Conservation (phyloP, 208 protist species). For the Leptomonas seymouri region DNA sequence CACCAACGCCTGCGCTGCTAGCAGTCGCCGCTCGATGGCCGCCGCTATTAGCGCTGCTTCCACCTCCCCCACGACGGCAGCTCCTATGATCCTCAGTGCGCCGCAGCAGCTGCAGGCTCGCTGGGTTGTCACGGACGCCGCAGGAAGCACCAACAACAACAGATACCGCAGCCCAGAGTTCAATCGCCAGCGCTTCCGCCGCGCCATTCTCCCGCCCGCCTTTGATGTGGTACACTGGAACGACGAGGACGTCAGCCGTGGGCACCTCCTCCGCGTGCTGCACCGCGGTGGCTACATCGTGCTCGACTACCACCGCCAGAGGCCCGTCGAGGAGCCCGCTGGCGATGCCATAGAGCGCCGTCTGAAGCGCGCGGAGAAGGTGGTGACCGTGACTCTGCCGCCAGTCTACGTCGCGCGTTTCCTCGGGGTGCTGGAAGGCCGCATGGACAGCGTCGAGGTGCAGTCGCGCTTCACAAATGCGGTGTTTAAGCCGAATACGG, state of each 20-base stretch:
- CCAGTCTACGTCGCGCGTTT: constrained; percentile 87
- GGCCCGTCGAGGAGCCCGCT: not conserved
- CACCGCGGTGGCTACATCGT: constrained; percentile 82
- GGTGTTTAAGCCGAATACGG: constrained; percentile 54
- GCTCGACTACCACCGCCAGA: constrained; percentile 81
- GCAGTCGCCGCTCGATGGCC: not conserved
- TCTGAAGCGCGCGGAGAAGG: constrained; percentile 52
- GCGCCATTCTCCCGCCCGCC: constrained; percentile 54
- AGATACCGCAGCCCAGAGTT: constrained; percentile 10
- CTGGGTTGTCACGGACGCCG: constrained; percentile 23
- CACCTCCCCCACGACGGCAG: not conserved
- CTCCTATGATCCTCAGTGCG: no score
- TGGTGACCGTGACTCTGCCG: constrained; percentile 78
- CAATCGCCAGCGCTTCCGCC: constrained; percentile 37
- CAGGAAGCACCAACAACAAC: constrained; percentile 24
- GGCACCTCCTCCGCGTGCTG: constrained; percentile 76
- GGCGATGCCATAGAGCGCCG: constrained; percentile 15
- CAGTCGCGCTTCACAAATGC: constrained; percentile 86
- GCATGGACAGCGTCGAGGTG: constrained; percentile 65
- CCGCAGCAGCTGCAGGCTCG: not conserved
- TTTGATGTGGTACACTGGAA: constrained; percentile 91
- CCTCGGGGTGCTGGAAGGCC: constrained; percentile 83
- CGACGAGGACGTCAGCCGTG: constrained; percentile 61
- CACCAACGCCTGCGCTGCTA: constrained; percentile 6
- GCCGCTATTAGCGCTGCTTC: constrained; percentile 11